Percentiles rank a stretch among this genome's conserved stretches.
phyloP scores from a whole-genome alignment of 1,139 yeast genomes.

The Pichia sp. region DNA sequence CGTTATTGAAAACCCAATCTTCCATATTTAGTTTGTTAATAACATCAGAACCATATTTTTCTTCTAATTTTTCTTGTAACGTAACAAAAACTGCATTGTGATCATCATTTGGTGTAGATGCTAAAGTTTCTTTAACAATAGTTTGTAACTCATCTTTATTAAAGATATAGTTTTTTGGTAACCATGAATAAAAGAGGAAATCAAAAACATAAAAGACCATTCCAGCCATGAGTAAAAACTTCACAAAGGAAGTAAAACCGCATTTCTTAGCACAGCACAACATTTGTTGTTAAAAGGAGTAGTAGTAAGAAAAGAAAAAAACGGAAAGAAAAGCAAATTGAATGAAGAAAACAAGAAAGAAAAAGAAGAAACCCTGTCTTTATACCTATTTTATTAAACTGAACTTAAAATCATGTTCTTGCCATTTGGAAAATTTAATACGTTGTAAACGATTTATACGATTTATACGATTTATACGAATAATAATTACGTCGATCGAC shows the following conservation, averaged over 20 bases:
- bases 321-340: neutral
- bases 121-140: conserved; percentile 47
- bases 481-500: no score
- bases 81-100: conserved; percentile 56
- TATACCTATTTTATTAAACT: no score
- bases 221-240: conserved; percentile 22
- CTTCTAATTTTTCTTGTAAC: conserved; percentile 54
- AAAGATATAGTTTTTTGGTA: conserved; percentile 60
- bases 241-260: conserved; percentile 12
- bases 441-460: neutral
- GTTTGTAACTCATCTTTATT: conserved; percentile 41
- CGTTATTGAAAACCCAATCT: conserved; percentile 95
- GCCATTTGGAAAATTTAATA: no score
- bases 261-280: conserved; percentile 10
- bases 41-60: conserved; percentile 53
- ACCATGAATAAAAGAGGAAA: conserved; percentile 51
- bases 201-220: conserved; percentile 35
- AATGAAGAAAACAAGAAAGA: neutral
- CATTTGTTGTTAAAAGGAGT: neutral
- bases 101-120: conserved; percentile 51
- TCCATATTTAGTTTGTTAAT: conserved; percentile 66
- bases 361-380: neutral
- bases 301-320: neutral
- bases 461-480: neutral
- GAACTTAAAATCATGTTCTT: no score